These are phyloP conservation scores for Entamoeba moshkovskii DNA, from an alignment of 208 protist genomes.

Conservation along the genomic window DNA sequence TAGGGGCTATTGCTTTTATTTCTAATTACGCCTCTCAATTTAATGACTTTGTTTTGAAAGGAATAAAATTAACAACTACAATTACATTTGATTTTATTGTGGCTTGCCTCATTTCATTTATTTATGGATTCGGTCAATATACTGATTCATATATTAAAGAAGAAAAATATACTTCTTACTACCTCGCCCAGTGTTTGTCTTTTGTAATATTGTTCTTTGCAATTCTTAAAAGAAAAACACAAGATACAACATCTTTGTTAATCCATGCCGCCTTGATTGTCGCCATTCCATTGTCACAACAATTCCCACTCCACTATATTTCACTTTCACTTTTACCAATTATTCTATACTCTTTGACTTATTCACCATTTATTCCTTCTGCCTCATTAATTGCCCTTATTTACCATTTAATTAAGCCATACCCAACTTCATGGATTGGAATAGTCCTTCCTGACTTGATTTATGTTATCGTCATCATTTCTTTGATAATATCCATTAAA, in stretches of 20 bases:
- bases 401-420: neutral
- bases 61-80: neutral
- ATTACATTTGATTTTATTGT: neutral
- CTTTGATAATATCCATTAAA: neutral
- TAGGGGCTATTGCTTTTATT: neutral
- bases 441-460: neutral
- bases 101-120: neutral
- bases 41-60: neutral
- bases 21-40: neutral
- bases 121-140: neutral
- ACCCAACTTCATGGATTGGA: neutral
- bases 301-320: neutral
- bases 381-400: neutral
- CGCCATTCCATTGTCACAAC: neutral
- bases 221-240: neutral
- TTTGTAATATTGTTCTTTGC: neutral
- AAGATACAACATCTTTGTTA: neutral
- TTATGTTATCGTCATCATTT: neutral
- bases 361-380: neutral
- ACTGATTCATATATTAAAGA: neutral
- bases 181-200: neutral
- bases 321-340: neutral
- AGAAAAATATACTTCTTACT: neutral
- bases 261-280: neutral
- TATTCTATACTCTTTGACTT: neutral